Evolutionary conservation across 2,329 filamentous ascomycete genomes (phyloP), one percentile per base, ranked within the genome.

Genomic region (Claviceps sp.): DNA sequence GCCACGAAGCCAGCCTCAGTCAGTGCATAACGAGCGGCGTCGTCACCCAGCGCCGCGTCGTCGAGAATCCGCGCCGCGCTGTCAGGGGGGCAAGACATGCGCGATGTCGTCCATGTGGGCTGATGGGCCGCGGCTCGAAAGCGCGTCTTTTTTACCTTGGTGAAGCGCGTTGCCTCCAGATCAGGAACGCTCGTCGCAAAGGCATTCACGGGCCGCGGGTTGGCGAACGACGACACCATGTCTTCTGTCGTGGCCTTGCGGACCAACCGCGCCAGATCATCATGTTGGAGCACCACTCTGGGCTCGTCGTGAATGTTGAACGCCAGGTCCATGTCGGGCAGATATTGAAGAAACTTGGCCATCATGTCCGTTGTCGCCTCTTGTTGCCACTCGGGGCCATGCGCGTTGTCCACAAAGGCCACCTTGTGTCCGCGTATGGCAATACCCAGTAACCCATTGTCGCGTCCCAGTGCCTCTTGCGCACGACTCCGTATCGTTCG

Each of bases 231-330:
- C 1, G 74, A 75, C 13, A 85, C 80, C 67, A 91, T 83, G 50
- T 75, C 78, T 52, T 78, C 71, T 20, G 81, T 72, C 60, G 78
- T 80, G 6, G 86, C 90, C 52, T 72, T 77, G 18, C 71, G 66
- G 4, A 97, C 78, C 59, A 96, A 73, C 22, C 84, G 76, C 5
- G 77, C 72, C 51, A 97, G 75, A 63, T 95, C 87, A 54, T 94
- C 88, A 60, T 88, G 79, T 2, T 88, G 86, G 5, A 97, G 77
- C 2, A 95, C 77, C 1, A 98, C 88, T 41, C 93, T 80, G 16
- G 91, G 88, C 68, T 98, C 93, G 63, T 98, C 93, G 66, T 96
- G 89, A 46, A 88, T 78, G 67, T 98, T 98, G 73, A 98, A 97
- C 5, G 85, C 88, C 46, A 98, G 72, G 65, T 98, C 91, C 90